These are phyloP conservation scores for Cokeromyces recurvatus DNA, from an alignment of 371 early-diverging fungal genomes.

Conservation along the genomic window DNA sequence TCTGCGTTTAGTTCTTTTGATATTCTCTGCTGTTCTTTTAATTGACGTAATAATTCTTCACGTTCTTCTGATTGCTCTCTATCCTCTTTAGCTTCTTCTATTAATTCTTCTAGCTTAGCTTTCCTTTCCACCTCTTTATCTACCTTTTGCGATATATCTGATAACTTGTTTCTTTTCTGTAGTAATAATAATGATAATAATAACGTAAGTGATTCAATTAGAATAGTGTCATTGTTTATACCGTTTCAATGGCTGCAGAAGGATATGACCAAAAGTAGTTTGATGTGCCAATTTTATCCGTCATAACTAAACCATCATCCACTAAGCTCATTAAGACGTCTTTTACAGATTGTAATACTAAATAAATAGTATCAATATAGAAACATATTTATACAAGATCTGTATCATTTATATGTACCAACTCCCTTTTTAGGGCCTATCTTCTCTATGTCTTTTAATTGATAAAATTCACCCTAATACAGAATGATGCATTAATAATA, in stretches of 20 bases:
- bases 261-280: slow-evolving; percentile 95
- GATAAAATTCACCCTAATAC: slow-evolving; percentile 64
- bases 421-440: slow-evolving; percentile 89
- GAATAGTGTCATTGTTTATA: slow-evolving; percentile 15
- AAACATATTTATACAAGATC: background rate
- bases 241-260: slow-evolving; percentile 63
- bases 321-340: slow-evolving; percentile 87
- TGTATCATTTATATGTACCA: slow-evolving; percentile 43
- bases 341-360: slow-evolving; percentile 90
- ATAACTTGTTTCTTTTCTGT: slow-evolving; percentile 9
- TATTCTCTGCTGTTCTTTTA: slow-evolving; percentile 43
- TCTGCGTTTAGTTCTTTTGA: slow-evolving; percentile 40
- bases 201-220: too few relatives aligned
- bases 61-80: slow-evolving; percentile 29
- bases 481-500: too few relatives aligned
- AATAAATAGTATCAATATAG: slow-evolving; percentile 45
- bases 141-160: background rate
- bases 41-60: slow-evolving; percentile 29
- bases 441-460: slow-evolving; percentile 91
- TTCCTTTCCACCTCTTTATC: slow-evolving; percentile 18
- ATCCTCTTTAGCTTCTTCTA: slow-evolving; percentile 42
- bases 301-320: slow-evolving; percentile 82
- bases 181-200: background rate
- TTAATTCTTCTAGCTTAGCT: slow-evolving; percentile 4
- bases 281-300: slow-evolving; percentile 91